These are phyloP conservation scores for Tylopilus vinaceipallidus DNA, from an alignment of 768 basidiomycete genomes.

Conservation along the genomic window DNA sequence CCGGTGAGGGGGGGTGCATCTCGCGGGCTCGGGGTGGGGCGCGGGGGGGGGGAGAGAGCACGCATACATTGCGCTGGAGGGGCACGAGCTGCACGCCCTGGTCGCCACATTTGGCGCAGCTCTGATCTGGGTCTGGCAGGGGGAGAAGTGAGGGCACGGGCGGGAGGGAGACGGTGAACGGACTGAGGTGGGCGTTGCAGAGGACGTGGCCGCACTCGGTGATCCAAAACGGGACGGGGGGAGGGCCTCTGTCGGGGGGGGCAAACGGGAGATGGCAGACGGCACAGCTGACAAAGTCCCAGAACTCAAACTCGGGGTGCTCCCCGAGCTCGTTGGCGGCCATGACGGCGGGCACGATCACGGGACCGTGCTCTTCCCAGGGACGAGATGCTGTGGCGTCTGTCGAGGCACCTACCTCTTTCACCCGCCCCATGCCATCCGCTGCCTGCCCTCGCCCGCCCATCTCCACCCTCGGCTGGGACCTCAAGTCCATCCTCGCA, in stretches of 20 bases:
- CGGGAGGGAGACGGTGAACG: conserved; percentile 11
- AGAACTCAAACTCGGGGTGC: conserved; percentile 63
- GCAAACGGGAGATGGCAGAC: conserved; percentile 68
- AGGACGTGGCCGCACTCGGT: conserved; percentile 86
- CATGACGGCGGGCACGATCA: too few species aligned
- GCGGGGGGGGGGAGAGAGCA: neutral
- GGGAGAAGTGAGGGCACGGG: conserved; percentile 27
- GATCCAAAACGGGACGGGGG: conserved; percentile 79
- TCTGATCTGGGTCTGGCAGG: conserved; percentile 63
- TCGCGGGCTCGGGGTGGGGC: too few species aligned
- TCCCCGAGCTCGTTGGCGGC: too few species aligned
- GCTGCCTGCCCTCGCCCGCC: conserved; percentile 6
- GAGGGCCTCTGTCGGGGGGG: conserved; percentile 44
- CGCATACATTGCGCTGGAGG: conserved; percentile 66
- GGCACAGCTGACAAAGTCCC: conserved; percentile 76
- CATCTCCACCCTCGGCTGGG: conserved; percentile 52
- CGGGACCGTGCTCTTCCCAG: conserved; percentile 14
- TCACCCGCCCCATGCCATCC: neutral
- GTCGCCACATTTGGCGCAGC: conserved; percentile 67
- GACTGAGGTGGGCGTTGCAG: conserved; percentile 85
- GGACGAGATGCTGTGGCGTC: neutral
- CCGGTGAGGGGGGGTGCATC: too few species aligned
- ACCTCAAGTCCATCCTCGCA: conserved; percentile 39
- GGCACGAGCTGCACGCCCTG: conserved; percentile 66
- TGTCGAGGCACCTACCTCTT: neutral